Conservation (phyloP, 2,329 filamentous ascomycete genomes). For the Lasiodiplodia citricola region DNA sequence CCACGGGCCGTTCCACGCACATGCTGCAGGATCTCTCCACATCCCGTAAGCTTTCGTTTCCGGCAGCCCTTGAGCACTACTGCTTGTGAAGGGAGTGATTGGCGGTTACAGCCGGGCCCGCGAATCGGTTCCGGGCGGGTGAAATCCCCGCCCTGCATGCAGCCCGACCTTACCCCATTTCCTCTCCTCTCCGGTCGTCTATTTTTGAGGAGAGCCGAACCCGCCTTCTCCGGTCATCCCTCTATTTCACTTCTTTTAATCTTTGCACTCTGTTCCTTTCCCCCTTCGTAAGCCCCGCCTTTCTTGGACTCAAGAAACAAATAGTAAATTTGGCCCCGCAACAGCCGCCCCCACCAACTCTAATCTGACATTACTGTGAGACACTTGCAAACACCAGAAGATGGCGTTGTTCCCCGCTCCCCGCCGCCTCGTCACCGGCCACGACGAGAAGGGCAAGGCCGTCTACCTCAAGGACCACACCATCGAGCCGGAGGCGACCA, state of each 20-base stretch:
- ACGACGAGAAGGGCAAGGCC: slow-evolving; percentile 12
- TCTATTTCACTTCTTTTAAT: not conserved
- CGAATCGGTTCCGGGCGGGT: not conserved
- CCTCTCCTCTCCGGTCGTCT: not conserved
- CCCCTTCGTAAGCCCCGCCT: not conserved
- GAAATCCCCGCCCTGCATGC: slow-evolving; percentile 8
- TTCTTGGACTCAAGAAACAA: not conserved
- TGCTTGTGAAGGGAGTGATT: not conserved
- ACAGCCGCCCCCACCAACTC: not conserved
- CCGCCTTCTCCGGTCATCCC: not conserved
- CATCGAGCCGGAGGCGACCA: slow-evolving; percentile 6
- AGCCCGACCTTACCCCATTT: not conserved
- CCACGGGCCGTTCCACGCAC: not conserved
- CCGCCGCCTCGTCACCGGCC: slow-evolving; percentile 15
- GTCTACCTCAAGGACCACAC: slow-evolving; percentile 16
- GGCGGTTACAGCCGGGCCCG: not conserved
- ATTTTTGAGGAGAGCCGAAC: slow-evolving; percentile 16
- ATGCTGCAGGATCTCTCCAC: not conserved
- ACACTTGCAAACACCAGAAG: not conserved
- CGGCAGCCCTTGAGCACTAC: not conserved
- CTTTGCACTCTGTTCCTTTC: not conserved
- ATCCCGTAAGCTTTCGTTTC: not conserved
- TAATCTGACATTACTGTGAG: not conserved
- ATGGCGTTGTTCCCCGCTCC: slow-evolving; percentile 13
- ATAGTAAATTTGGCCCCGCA: not conserved